phyloP scores from a whole-genome alignment of 2,329 filamentous ascomycete species.

The Clonostachys byssicola region DNA sequence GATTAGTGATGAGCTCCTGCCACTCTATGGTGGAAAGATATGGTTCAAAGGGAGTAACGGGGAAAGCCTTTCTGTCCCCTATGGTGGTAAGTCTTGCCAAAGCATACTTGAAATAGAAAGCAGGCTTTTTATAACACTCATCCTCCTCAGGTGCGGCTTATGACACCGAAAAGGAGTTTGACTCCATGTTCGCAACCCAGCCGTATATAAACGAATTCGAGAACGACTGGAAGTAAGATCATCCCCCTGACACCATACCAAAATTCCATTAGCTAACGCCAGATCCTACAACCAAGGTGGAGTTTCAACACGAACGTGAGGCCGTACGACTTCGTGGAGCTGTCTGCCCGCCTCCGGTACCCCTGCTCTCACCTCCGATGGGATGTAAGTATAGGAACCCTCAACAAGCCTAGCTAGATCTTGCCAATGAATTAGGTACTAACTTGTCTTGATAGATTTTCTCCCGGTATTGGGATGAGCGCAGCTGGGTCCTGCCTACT shows the following conservation, averaged over 20 bases:
- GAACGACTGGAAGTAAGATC: slow-evolving; percentile 14
- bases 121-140: not conserved
- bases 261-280: not conserved
- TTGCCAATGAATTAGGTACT: not conserved
- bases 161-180: slow-evolving; percentile 30
- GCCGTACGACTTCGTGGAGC: slow-evolving; percentile 20
- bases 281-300: slow-evolving; percentile 14
- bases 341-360: slow-evolving; percentile 19
- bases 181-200: slow-evolving; percentile 24
- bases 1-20: slow-evolving; percentile 25
- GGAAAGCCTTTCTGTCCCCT: slow-evolving; percentile 35
- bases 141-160: slow-evolving; percentile 23
- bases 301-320: slow-evolving; percentile 20
- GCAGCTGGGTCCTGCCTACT: slow-evolving; percentile 35
- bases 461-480: slow-evolving; percentile 27
- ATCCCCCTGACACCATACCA: not conserved
- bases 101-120: not conserved
- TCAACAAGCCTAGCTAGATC: not conserved
- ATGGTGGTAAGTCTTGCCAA: slow-evolving; percentile 20
- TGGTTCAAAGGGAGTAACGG: slow-evolving; percentile 30
- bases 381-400: slow-evolving; percentile 19
- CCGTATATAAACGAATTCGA: slow-evolving; percentile 16
- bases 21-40: slow-evolving; percentile 39
- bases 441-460: slow-evolving; percentile 23
- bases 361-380: slow-evolving; percentile 26